Conservation (phyloP, 169 alveolate genomes). For the Cryptosporidium ryanae region DNA sequence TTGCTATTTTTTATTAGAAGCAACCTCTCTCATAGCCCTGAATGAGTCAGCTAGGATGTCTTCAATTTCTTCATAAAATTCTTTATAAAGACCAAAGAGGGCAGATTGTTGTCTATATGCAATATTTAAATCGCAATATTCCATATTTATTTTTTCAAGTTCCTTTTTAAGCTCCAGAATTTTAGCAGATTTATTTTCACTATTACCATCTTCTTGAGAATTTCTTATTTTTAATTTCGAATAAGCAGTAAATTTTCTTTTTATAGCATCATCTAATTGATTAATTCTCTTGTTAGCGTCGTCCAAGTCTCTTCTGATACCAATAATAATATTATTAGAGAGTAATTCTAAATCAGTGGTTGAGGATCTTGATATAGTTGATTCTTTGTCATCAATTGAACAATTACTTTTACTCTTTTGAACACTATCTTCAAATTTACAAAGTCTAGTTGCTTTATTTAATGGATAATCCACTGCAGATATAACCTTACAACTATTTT, state of each 20-base stretch:
- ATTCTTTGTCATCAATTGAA: conserved; percentile 19
- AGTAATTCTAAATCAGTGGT: conserved; percentile 27
- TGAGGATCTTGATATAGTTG: conserved; percentile 17
- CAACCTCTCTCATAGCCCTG: conserved; percentile 25
- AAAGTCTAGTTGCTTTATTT: conserved; percentile 7
- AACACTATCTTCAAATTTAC: background rate
- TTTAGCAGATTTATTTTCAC: conserved; percentile 1
- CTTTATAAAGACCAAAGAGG: conserved; percentile 61
- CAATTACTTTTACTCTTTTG: conserved; percentile 36
- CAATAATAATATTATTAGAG: conserved; percentile 5
- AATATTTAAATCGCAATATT: conserved; percentile 30
- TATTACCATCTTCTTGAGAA: background rate
- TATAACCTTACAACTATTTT: background rate
- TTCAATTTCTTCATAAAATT: conserved; percentile 61
- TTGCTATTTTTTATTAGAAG: conserved; percentile 22
- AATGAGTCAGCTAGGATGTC: conserved; percentile 69
- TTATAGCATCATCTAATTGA: conserved; percentile 37
- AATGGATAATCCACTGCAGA: background rate
- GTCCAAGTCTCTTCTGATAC: conserved; percentile 31
- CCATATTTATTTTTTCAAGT: conserved; percentile 10
- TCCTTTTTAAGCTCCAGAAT: conserved; percentile 34
- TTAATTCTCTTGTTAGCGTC: conserved; percentile 60
- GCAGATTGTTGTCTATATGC: conserved; percentile 74
- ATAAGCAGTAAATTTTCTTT: background rate
- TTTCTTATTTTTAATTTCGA: background rate